These are phyloP conservation scores for Claviceps purpurea DNA, from an alignment of 2,329 filamentous ascomycete genomes.

Conservation along the genomic window DNA sequence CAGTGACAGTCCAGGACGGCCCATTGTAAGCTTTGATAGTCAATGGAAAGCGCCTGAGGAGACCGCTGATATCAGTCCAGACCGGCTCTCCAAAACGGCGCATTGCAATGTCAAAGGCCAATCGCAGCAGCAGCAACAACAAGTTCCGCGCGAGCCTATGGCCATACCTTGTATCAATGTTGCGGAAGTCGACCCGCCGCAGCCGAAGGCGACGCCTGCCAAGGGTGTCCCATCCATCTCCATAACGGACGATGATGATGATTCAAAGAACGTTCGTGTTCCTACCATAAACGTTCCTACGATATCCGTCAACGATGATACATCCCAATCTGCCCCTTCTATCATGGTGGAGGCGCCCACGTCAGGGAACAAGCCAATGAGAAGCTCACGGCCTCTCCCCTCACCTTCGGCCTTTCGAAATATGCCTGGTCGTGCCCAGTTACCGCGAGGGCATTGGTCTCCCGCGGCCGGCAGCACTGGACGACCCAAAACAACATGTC, in stretches of 20 bases:
- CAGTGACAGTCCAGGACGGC: constrained; percentile 77
- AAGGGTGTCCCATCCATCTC: constrained; percentile 23
- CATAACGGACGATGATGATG: constrained; percentile 17
- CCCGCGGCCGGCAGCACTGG: constrained; percentile 32
- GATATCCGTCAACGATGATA: constrained; percentile 29
- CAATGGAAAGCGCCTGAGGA: constrained; percentile 64
- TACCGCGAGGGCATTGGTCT: constrained; percentile 44
- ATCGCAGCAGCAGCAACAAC: constrained; percentile 9
- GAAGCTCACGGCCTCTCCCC: constrained; percentile 26
- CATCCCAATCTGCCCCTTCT: constrained; percentile 25
- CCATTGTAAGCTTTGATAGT: constrained; percentile 92
- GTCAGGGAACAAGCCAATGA: constrained; percentile 25
- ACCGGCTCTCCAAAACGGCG: constrained; percentile 20
- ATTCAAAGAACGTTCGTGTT: constrained; percentile 15
- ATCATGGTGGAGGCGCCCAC: constrained; percentile 31
- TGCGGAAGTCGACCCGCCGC: constrained; percentile 31
- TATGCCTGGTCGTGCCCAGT: constrained; percentile 23
- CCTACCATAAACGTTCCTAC: constrained; percentile 33
- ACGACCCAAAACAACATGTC: constrained; percentile 59
- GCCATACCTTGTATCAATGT: constrained; percentile 41
- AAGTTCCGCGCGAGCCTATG: constrained; percentile 19
- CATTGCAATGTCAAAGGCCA: constrained; percentile 4
- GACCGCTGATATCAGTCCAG: constrained; percentile 52
- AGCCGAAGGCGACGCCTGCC: constrained; percentile 15
- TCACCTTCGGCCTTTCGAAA: constrained; percentile 25